phyloP scores from a whole-genome alignment of 495 filamentous ascomycete species.

The Aspergillus conjunctus region DNA sequence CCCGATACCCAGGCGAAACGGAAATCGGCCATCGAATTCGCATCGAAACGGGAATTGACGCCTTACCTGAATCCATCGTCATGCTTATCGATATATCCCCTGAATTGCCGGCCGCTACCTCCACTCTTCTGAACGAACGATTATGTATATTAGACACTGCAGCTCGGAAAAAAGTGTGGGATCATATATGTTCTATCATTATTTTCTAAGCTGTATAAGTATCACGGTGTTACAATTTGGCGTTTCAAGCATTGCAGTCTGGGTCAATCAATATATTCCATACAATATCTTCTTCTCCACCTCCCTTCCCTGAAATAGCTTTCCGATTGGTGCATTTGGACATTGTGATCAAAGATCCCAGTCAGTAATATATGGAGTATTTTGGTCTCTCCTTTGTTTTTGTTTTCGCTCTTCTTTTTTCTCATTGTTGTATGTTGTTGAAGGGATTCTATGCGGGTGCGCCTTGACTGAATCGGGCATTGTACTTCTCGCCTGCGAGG shows the following conservation, averaged over 20 bases:
- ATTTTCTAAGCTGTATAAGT: constrained; percentile 21
- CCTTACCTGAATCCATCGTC: not conserved
- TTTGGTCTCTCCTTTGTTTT: not conserved
- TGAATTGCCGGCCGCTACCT: not conserved
- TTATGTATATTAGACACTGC: constrained; percentile 34
- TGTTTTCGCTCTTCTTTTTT: not conserved
- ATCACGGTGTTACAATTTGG: constrained; percentile 31
- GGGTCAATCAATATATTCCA: constrained; percentile 30
- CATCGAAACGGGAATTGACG: not conserved
- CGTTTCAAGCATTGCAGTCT: constrained; percentile 33
- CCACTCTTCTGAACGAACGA: constrained; percentile 19
- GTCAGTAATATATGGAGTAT: not conserved
- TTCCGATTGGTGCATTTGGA: not conserved
- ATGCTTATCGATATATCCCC: not conserved
- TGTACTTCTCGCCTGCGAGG: constrained; percentile 37
- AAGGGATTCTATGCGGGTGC: not conserved
- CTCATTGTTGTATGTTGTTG: not conserved
- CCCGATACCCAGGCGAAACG: not conserved
- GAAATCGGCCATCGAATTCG: not conserved
- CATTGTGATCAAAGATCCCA: not conserved
- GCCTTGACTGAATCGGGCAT: constrained; percentile 34
- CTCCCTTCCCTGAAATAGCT: not conserved
- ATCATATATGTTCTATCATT: constrained; percentile 7
- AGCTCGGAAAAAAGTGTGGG: constrained; percentile 11
- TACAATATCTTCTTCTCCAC: constrained; percentile 17